Conservation (phyloP, 2,329 filamentous ascomycete species). For the Tolypocladium amazonense region DNA sequence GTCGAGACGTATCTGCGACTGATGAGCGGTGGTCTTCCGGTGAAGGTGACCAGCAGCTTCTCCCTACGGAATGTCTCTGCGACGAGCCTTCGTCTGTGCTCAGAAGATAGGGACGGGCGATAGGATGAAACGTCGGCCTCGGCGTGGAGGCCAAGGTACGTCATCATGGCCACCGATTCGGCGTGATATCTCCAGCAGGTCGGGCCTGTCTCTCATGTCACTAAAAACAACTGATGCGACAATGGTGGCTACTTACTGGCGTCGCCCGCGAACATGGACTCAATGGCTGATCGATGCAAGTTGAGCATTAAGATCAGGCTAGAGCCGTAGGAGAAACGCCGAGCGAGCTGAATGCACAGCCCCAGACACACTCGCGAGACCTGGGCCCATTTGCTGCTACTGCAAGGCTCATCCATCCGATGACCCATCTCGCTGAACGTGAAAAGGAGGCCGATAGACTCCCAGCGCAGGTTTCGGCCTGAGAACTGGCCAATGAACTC, state of each 20-base stretch:
- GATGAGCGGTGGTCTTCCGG: slow-evolving; percentile 26
- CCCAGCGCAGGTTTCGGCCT: slow-evolving; percentile 29
- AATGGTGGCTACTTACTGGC: slow-evolving; percentile 18
- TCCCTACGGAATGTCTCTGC: slow-evolving; percentile 19
- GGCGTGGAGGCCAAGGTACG: slow-evolving; percentile 14
- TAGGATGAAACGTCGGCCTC: slow-evolving; percentile 7
- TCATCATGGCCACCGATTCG: slow-evolving; percentile 16
- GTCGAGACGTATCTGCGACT: slow-evolving; percentile 23
- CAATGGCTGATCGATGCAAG: slow-evolving; percentile 15
- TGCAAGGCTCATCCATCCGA: no score
- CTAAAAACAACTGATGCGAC: slow-evolving; percentile 5
- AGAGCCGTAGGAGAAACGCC: slow-evolving; percentile 16
- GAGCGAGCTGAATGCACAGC: slow-evolving; percentile 13
- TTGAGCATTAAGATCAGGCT: slow-evolving; percentile 18
- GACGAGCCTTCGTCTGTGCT: slow-evolving; percentile 14
- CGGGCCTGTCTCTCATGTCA: slow-evolving; percentile 1
- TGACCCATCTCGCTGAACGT: not conserved
- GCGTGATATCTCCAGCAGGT: slow-evolving; percentile 13
- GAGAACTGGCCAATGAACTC: slow-evolving; percentile 29
- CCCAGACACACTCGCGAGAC: slow-evolving; percentile 5
- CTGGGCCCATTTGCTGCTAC: not conserved
- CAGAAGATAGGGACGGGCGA: slow-evolving; percentile 15
- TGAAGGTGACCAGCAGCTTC: slow-evolving; percentile 26
- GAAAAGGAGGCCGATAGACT: slow-evolving; percentile 28
- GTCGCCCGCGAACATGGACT: slow-evolving; percentile 22